Conservation (phyloP, 345 rosid species). For the Melastoma malabathricum region DNA sequence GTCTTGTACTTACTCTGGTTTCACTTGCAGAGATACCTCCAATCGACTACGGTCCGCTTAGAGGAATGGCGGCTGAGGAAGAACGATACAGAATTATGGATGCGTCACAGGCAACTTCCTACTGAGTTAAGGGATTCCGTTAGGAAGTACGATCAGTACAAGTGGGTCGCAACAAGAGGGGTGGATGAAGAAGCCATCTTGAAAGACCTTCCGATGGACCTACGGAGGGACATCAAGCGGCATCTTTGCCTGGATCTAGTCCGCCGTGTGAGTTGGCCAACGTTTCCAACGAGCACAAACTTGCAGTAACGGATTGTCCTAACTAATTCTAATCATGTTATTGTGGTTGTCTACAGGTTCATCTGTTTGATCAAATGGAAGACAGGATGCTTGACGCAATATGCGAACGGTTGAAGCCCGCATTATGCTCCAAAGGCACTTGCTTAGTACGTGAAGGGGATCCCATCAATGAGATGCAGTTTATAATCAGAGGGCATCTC, state of each 20-base stretch:
- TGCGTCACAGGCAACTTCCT: slow-evolving; percentile 57
- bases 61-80: slow-evolving; percentile 68
- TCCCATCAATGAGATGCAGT: slow-evolving; percentile 18
- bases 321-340: background rate
- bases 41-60: slow-evolving; percentile 55
- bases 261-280: slow-evolving; percentile 41
- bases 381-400: slow-evolving; percentile 16
- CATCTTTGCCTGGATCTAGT: slow-evolving; percentile 78
- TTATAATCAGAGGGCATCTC: slow-evolving; percentile 20
- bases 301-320: background rate
- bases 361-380: slow-evolving; percentile 9
- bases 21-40: slow-evolving; percentile 47
- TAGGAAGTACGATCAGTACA: slow-evolving; percentile 46
- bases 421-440: slow-evolving; percentile 12
- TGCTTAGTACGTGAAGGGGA: slow-evolving; percentile 20
- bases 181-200: slow-evolving; percentile 65
- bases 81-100: slow-evolving; percentile 67
- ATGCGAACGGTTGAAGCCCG: slow-evolving; percentile 19
- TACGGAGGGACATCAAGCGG: slow-evolving; percentile 58
- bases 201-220: slow-evolving; percentile 51
- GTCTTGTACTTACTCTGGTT: no score
- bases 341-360: background rate
- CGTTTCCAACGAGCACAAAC: background rate
- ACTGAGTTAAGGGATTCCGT: slow-evolving; percentile 34
- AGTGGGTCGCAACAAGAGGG: slow-evolving; percentile 69